Percentiles rank a stretch among this genome's conserved stretches.
Conservation (phyloP, 202 grass and related monocot species). For the Dendrocalamus latiflorus region DNA sequence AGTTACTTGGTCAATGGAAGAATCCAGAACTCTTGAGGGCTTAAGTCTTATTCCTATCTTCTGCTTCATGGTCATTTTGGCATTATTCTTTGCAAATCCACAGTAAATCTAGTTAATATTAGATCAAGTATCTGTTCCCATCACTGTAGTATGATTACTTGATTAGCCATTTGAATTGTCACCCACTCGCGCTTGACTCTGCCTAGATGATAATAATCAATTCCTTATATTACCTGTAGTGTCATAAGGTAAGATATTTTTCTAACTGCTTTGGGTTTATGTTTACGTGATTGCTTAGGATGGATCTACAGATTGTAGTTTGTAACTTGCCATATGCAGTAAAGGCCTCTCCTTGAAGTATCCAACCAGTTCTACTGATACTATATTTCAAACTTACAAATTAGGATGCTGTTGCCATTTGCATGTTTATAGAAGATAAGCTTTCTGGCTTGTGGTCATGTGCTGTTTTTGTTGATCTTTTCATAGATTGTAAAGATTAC, state of each 20-base stretch:
- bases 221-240: not conserved
- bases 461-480: constrained; percentile 21
- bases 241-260: not conserved
- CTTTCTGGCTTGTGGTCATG: not conserved
- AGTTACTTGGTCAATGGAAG: not conserved
- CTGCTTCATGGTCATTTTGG: not conserved
- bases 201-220: not conserved
- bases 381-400: not conserved
- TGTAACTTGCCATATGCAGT: not conserved
- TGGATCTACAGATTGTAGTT: not conserved
- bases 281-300: not conserved
- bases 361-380: not conserved
- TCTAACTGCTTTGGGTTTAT: not conserved
- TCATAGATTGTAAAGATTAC: not conserved
- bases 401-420: not conserved
- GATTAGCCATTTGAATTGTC: not conserved
- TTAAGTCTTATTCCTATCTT: not conserved
- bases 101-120: not conserved
- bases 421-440: not conserved
- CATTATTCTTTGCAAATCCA: not conserved
- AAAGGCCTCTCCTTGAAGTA: not conserved
- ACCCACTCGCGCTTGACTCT: not conserved
- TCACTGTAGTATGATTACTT: not conserved
- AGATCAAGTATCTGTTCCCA: not conserved
- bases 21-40: not conserved